Conservation (phyloP, 495 filamentous ascomycete genomes). For the Platismatia glauca region DNA sequence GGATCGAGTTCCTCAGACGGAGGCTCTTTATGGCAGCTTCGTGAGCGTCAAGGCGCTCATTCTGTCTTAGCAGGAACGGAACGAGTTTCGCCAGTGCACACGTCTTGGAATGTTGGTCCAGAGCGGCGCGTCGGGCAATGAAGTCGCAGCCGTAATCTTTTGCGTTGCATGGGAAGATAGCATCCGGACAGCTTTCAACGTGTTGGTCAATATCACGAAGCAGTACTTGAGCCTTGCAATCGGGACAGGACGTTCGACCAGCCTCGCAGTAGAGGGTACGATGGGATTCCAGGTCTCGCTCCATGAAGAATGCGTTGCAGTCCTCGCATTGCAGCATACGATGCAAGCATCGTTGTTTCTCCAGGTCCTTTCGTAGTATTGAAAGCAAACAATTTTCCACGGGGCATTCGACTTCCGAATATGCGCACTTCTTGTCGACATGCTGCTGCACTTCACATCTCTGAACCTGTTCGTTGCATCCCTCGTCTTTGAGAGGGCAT, state of each 20-base stretch:
- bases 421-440: slow-evolving; percentile 64
- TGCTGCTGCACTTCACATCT: slow-evolving; percentile 65
- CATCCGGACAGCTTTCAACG: slow-evolving; percentile 43
- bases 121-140: slow-evolving; percentile 39
- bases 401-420: slow-evolving; percentile 56
- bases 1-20: slow-evolving; percentile 48
- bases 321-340: slow-evolving; percentile 41
- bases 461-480: slow-evolving; percentile 54
- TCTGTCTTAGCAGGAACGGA: slow-evolving; percentile 51
- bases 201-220: slow-evolving; percentile 44
- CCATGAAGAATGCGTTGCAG: slow-evolving; percentile 47
- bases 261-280: slow-evolving; percentile 2
- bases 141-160: slow-evolving; percentile 49
- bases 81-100: slow-evolving; percentile 53
- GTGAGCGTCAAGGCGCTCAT: slow-evolving; percentile 45
- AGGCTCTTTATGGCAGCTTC: slow-evolving; percentile 49
- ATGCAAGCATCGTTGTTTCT: slow-evolving; percentile 52
- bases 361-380: slow-evolving; percentile 43
- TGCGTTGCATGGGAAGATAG: slow-evolving; percentile 45
- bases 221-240: slow-evolving; percentile 43
- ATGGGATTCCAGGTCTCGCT: slow-evolving; percentile 50
- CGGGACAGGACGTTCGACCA: slow-evolving; percentile 37
- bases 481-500: slow-evolving; percentile 55
- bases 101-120: slow-evolving; percentile 42
- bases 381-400: slow-evolving; percentile 34